Conservation (phyloP, 2,329 filamentous ascomycete species). For the Ophiostoma himal-ulmi region DNA sequence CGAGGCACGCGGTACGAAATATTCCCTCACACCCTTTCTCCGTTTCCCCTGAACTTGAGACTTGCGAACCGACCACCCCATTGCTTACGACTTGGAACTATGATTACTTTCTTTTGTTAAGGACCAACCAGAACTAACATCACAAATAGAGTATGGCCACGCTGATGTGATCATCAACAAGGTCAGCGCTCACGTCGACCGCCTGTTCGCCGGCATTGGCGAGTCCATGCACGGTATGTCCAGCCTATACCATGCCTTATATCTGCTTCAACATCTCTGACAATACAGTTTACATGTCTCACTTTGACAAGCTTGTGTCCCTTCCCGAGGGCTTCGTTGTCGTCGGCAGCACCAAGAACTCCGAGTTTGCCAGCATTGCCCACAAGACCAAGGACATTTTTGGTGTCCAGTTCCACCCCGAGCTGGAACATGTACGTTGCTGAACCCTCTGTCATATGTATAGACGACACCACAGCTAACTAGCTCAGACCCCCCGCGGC, state of each 20-base stretch:
- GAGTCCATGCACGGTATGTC: conserved; percentile 52
- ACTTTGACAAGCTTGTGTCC: conserved; percentile 44
- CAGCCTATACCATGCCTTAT: conserved; percentile 9
- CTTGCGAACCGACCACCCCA: background rate
- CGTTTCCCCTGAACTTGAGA: background rate
- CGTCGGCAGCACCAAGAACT: conserved; percentile 68
- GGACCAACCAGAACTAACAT: background rate
- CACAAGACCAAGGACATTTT: conserved; percentile 64
- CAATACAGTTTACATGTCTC: conserved; percentile 69
- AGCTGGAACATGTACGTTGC: conserved; percentile 45
- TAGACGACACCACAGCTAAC: background rate
- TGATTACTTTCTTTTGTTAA: no score
- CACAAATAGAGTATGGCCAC: conserved; percentile 55
- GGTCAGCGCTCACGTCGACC: conserved; percentile 59
- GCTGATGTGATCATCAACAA: conserved; percentile 59
- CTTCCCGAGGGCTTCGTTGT: conserved; percentile 66
- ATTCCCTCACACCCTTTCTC: background rate
- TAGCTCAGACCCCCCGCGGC: conserved; percentile 53
- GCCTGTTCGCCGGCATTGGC: conserved; percentile 70
- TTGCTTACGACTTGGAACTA: background rate
- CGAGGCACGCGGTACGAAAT: conserved; percentile 41
- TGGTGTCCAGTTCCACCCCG: conserved; percentile 84
- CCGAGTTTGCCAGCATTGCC: conserved; percentile 71
- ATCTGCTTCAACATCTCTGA: background rate
- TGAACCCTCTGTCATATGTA: background rate